Base-by-base conservation (phyloP, 495 filamentous ascomycete species). In the Neurospora sp. region DNA sequence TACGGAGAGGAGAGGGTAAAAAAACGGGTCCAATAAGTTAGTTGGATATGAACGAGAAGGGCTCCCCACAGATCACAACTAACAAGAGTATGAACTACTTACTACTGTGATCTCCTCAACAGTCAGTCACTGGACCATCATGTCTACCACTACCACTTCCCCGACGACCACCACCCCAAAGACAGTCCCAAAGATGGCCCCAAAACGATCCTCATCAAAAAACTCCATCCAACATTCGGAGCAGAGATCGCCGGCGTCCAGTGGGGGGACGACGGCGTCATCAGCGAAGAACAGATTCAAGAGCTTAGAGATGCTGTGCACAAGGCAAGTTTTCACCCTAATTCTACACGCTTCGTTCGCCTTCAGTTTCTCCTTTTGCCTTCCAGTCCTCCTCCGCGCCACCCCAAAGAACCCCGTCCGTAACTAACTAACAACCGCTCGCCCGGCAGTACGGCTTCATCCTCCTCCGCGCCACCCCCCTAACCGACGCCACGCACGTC, bases 401-500 rank as follows among this genome's bases (percentile, higher is more conserved):
- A 27, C 27, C 27, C 11, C 70, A 2, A 18, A 44, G 41, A 44
- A 7, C 6, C 7, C 16, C 27, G 27, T 27, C 27, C 27, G 2
- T 10, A 40, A 27, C 41, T 59, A 4, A 35, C 35, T 27, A 35
- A 35, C 35, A 39, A 31, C 54, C 27, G 12, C 39, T 23, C n/a
- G 7, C 44, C 69, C 31, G 31, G 2, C 31, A 31, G 31, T 89
- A 89, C 77, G 89, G 88, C 69, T 82, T 90, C 23, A 81, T 82
- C 74, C 84, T 89, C 39, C 87, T 89, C 79, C 86, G 89, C 31
- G 77, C 83, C 69, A 88, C 88, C 9, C 78, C 80, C 35, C 80
- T 90, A 39, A 78, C 82, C 72, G 88, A 90, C 78, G 79, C 77
- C n/a, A 72, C 78, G 0, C 88, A 91, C 74, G 83, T 91, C 42